Conservation (phyloP, 2,329 filamentous ascomycete genomes). For the Metarhizium robertsii region DNA sequence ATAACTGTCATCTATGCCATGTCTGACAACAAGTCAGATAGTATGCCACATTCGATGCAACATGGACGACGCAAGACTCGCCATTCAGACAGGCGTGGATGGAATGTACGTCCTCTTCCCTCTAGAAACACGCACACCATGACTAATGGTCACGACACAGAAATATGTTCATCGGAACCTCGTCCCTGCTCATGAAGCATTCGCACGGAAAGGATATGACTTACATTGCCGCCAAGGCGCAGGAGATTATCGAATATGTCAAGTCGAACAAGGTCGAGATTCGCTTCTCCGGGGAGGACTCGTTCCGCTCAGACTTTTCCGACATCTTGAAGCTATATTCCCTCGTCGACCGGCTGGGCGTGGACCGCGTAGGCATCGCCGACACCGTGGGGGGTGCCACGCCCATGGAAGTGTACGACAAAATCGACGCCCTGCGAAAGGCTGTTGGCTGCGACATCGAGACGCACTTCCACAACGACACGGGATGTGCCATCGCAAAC, state of each 20-base stretch:
- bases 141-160: conserved; percentile 22
- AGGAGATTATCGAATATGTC: conserved; percentile 11
- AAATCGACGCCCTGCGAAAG: conserved; percentile 66
- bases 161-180: conserved; percentile 57
- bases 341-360: conserved; percentile 73
- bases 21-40: background rate
- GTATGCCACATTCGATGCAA: background rate
- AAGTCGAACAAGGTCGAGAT: conserved; percentile 8
- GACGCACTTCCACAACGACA: conserved; percentile 86
- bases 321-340: conserved; percentile 73
- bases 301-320: conserved; percentile 68
- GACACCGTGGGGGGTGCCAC: conserved; percentile 86
- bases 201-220: conserved; percentile 86
- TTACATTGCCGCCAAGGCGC: conserved; percentile 57
- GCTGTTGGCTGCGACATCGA: conserved; percentile 60
- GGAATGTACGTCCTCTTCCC: background rate
- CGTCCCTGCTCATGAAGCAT: conserved; percentile 72
- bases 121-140: too few relatives aligned
- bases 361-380: conserved; percentile 80
- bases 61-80: too few relatives aligned
- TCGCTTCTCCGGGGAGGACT: conserved; percentile 62
- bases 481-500: conserved; percentile 81
- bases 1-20: background rate
- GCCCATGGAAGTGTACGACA: conserved; percentile 80
- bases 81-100: background rate